Evolutionary conservation across 2,329 filamentous ascomycete genomes (phyloP).

Genomic region (Arthrobotrys iridis): DNA sequence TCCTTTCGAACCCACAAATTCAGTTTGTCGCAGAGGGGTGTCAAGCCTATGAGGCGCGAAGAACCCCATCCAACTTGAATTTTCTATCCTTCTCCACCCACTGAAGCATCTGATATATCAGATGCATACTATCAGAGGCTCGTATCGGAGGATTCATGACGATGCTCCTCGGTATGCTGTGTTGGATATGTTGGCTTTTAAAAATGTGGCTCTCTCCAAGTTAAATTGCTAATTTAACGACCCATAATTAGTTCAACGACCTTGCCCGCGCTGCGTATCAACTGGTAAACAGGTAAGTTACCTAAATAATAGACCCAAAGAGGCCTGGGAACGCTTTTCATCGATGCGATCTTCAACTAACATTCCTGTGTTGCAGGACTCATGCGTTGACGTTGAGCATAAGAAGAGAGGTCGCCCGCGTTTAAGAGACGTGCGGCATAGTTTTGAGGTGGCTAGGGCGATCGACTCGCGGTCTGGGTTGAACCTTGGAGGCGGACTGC

Average conservation of each 20-base stretch:
- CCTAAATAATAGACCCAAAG: not conserved
- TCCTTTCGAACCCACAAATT: slow-evolving; percentile 10
- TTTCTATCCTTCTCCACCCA: not conserved
- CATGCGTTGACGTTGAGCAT: slow-evolving; percentile 83
- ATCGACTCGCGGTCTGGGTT: slow-evolving; percentile 53
- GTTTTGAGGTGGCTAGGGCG: slow-evolving; percentile 60
- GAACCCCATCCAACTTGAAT: not conserved
- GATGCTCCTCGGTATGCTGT: slow-evolving; percentile 31
- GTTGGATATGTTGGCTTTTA: slow-evolving; percentile 46
- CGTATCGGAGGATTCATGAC: slow-evolving; percentile 10
- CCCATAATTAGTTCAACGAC: slow-evolving; percentile 71
- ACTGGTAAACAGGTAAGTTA: slow-evolving; percentile 74
- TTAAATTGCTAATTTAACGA: slow-evolving; percentile 18
- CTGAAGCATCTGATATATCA: not conserved
- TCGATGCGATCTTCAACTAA: slow-evolving; percentile 2
- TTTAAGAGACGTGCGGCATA: slow-evolving; percentile 74
- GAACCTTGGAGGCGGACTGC: slow-evolving; percentile 43
- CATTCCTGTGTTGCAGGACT: slow-evolving; percentile 67
- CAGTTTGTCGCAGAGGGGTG: slow-evolving; percentile 25
- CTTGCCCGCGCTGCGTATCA: slow-evolving; percentile 78
- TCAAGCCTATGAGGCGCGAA: slow-evolving; percentile 15
- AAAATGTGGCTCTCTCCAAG: slow-evolving; percentile 26
- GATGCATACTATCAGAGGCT: slow-evolving; percentile 32
- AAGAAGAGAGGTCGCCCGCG: slow-evolving; percentile 84
- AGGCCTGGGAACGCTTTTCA: not conserved